Evolutionary conservation across 2,329 filamentous ascomycete genomes (phyloP).

Genomic region (Diaporthe sp.): DNA sequence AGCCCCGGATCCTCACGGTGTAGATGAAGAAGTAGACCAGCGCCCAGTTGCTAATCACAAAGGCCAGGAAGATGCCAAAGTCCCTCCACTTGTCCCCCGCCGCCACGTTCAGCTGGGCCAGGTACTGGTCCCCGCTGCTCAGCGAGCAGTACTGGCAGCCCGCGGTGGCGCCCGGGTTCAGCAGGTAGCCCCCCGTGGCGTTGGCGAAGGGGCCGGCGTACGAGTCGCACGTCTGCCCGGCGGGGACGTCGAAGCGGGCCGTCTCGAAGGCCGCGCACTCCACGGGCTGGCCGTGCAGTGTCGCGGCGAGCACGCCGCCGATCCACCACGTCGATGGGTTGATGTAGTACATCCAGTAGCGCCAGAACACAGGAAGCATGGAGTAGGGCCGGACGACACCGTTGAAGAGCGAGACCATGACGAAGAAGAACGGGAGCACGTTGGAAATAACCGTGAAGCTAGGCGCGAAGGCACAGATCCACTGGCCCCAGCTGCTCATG

Average conservation of each 20-base stretch:
- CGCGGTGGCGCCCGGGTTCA: slow-evolving; percentile 68
- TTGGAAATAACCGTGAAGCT: slow-evolving; percentile 86
- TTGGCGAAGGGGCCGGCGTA: slow-evolving; percentile 69
- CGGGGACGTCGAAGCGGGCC: slow-evolving; percentile 66
- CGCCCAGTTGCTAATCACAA: slow-evolving; percentile 73
- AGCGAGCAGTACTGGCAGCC: slow-evolving; percentile 77
- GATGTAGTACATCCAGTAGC: slow-evolving; percentile 79
- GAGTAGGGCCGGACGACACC: slow-evolving; percentile 80
- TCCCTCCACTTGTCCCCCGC: slow-evolving; percentile 75
- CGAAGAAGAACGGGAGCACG: slow-evolving; percentile 79
- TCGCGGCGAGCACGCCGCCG: slow-evolving; percentile 76
- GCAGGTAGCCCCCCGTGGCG: slow-evolving; percentile 73
- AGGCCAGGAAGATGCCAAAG: slow-evolving; percentile 75
- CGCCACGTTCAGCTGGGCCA: slow-evolving; percentile 59
- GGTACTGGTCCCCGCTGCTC: slow-evolving; percentile 42
- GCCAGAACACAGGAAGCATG: slow-evolving; percentile 78
- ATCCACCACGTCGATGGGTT: slow-evolving; percentile 82
- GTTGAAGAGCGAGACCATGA: slow-evolving; percentile 79
- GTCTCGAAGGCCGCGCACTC: slow-evolving; percentile 35
- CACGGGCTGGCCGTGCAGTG: slow-evolving; percentile 54
- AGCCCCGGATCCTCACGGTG: slow-evolving; percentile 47
- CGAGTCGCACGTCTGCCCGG: slow-evolving; percentile 70
- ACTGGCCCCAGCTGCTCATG: slow-evolving; percentile 82
- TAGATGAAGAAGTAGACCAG: slow-evolving; percentile 50
- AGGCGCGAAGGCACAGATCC: slow-evolving; percentile 87